Base-by-base conservation (phyloP, 176 grass and related monocot species). In the Aegilops bicornis region DNA sequence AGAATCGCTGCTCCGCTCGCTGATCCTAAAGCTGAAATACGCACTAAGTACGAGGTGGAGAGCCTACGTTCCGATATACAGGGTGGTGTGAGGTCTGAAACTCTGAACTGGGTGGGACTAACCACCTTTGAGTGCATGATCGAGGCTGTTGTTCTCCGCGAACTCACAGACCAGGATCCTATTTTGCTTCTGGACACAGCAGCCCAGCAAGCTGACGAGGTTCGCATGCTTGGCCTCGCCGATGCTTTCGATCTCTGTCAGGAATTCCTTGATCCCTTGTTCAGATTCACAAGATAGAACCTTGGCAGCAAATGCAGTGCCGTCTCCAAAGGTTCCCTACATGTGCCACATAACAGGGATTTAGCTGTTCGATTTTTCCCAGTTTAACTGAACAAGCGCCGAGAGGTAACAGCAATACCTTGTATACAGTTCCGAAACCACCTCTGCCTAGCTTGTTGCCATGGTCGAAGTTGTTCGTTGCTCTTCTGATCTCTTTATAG, bases 221-320 rank as follows among this genome's bases (percentile, higher is more conserved):
- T 90, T 90, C 29, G 79, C 79, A 15, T 90, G 88, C 79, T 79
- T 86, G n/a, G 74, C 88, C 63, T 88, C 43, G 7, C 86, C 6
- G 19, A 93, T 86, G 78, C 82, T 90, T 60, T 88, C 82, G 75
- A 93, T 93, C 48, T 93, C 91, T 2, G 88, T 89, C 17, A 93
- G 74, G 79, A 93, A 93, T 75, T 93, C 91, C 29, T 75, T 90
- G 81, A 88, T 32, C 23, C 91, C 91, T 73, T 93, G 91, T 7
- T 88, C 89, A 0, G 88, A 93, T 79, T 90, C 88, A 17, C 58
- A 45, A 1, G 82, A 90, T 14, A 93, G 79, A 61, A 88, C 88
- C 86, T 90, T 93, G 1, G 86, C 79, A 12, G 91, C 88, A 71
- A 90, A 81, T 64, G 39, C 17, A 19, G 83, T 81, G 62, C 91